These are phyloP conservation scores for Rhizopus sp. DNA, from an alignment of 371 early-diverging fungal genomes.

Conservation along the genomic window DNA sequence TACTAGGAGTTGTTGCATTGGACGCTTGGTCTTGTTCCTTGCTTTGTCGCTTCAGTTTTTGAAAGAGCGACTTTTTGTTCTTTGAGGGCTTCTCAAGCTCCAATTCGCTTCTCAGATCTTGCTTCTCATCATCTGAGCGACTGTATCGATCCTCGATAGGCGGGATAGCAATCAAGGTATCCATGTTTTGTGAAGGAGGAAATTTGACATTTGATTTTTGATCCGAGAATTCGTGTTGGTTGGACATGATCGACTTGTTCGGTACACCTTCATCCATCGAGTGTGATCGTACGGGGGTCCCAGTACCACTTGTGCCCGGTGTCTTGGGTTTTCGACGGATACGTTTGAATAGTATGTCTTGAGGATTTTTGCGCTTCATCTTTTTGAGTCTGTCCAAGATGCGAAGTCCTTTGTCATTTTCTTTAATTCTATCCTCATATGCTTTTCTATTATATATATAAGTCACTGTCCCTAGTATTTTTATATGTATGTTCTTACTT, in stretches of 20 bases:
- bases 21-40: background rate
- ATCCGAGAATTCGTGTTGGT: conserved; percentile 6
- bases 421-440: conserved; percentile 41
- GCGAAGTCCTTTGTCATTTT: conserved; percentile 38
- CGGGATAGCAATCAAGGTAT: conserved; percentile 34
- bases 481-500: conserved; percentile 26
- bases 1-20: background rate
- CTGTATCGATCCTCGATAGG: conserved; percentile 23
- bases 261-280: conserved; percentile 23
- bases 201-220: conserved; percentile 33
- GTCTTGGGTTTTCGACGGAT: conserved; percentile 25
- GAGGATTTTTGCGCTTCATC: conserved; percentile 29
- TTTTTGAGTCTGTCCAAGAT: conserved; percentile 28
- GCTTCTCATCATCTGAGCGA: conserved; percentile 22
- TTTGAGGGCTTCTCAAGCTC: background rate
- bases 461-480: no score
- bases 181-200: conserved; percentile 31
- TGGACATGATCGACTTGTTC: conserved; percentile 27
- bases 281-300: conserved; percentile 16
- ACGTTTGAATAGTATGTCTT: conserved; percentile 32
- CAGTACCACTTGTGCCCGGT: conserved; percentile 6
- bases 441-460: conserved; percentile 31
- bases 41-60: conserved; percentile 15
- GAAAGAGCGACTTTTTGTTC: conserved; percentile 8
- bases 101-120: conserved; percentile 3